Base-by-base conservation (phyloP, 768 basidiomycete genomes). In the Termitomyces sp. region DNA sequence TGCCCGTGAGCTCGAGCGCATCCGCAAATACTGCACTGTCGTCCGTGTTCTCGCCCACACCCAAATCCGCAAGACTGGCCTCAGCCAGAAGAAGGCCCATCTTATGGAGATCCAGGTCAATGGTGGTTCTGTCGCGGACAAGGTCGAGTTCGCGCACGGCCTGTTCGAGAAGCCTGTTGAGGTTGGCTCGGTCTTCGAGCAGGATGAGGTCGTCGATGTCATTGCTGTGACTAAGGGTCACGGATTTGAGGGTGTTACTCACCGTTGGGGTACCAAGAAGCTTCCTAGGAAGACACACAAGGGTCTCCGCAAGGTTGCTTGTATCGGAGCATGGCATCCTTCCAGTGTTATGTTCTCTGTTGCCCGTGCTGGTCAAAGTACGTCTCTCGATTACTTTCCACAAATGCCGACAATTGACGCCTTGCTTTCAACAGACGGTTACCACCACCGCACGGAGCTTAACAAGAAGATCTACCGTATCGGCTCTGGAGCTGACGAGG, bases 331-430 rank as follows among this genome's bases (percentile, higher is more conserved):
- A 71, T 96, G 93, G 93, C 94, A 96, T 83, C 95, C 94, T 72
- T 90, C 89, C 68, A 97, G 96, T 79, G 97, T 99, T 85, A 98
- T 98, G 96, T 98, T 94, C 87, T 95, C 95, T n/a, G 97, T 99
- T 67, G 97, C 95, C 60, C 95, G 97, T 82, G 95, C 97, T 65
- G 97, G 97, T 92, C 96, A 98, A 90, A 92, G 90, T 93, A 74
- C 66, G 92, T 81, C 58, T 17, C 16, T 25, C 34, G 6, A 10
- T 9, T 44, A 11, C n/a, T 4, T 49, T 50, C 14, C 34, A 3
- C 27, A 16, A 19, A 5, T 55, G 17, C 44, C 21, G n/a, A 34
- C 1, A 9, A 11, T 48, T 54, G 10, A 61, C 14, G 40, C 52
- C 56, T 32, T 12, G 17, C 43, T 32, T 21, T 61, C 8, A 58